These are phyloP conservation scores for Ambrosiella xylebori DNA, from an alignment of 2,329 filamentous ascomycete genomes.

Conservation along the genomic window DNA sequence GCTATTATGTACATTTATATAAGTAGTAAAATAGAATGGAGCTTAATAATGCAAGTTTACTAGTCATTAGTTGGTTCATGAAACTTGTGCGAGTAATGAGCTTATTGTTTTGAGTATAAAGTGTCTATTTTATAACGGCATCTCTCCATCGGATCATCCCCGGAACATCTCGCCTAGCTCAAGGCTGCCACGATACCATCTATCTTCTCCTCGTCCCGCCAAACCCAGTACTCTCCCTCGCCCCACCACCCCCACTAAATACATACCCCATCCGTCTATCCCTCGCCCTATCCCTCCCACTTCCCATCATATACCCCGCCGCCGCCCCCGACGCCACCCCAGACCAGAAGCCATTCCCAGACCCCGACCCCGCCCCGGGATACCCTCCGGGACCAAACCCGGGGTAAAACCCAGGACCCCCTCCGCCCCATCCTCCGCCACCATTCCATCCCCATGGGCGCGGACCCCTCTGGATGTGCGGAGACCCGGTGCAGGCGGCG, in stretches of 20 bases:
- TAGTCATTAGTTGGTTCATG: too few species aligned
- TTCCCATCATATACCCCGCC: constrained; percentile 35
- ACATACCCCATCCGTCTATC: background rate
- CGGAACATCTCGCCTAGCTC: background rate
- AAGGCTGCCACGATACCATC: background rate
- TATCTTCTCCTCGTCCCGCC: constrained; percentile 45
- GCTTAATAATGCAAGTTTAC: too few species aligned
- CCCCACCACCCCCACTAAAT: background rate
- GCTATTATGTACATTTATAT: too few species aligned
- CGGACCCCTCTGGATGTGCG: too few species aligned
- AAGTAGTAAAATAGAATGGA: too few species aligned
- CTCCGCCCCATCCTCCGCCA: constrained; percentile 19
- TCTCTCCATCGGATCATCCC: too few species aligned
- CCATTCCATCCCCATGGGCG: constrained; percentile 16
- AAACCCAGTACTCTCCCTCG: constrained; percentile 45
- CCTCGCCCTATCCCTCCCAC: background rate
- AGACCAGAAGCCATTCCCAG: constrained; percentile 60
- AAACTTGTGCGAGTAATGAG: too few species aligned
- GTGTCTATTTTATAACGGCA: too few species aligned
- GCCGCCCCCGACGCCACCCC: constrained; percentile 52
- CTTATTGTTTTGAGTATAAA: too few species aligned
- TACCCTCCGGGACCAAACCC: constrained; percentile 13
- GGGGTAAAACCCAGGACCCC: constrained; percentile 14
- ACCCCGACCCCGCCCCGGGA: constrained; percentile 29
- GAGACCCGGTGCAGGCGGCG: constrained; percentile 24